Percentiles rank a stretch among this genome's conserved stretches.
Conservation (phyloP, 2,329 filamentous ascomycete genomes). For the Ophiostoma sp. region DNA sequence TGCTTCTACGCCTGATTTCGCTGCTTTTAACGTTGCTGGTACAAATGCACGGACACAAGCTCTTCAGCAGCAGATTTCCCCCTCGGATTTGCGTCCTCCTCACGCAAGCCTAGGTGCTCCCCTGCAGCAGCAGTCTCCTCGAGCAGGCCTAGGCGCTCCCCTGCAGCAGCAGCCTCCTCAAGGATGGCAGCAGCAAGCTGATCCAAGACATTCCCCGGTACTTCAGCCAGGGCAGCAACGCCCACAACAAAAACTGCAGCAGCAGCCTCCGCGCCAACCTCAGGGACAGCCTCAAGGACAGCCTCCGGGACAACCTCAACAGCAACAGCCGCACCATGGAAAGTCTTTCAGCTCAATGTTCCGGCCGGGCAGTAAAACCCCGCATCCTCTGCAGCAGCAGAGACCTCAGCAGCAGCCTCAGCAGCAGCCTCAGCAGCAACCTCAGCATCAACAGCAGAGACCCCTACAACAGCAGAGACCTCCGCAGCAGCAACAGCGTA, state of each 20-base stretch:
- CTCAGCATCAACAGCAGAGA: neutral
- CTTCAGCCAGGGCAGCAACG: neutral
- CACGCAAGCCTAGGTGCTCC: neutral
- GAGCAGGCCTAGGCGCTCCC: neutral
- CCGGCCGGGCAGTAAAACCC: neutral
- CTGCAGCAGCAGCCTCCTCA: neutral
- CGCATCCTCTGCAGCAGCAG: constrained; percentile 12
- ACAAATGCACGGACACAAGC: constrained; percentile 19
- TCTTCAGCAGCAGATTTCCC: constrained; percentile 23
- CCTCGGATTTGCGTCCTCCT: neutral
- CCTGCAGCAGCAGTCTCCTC: neutral
- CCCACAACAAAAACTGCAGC: neutral
- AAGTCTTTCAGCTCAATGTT: constrained; percentile 11
- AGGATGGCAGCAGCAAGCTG: constrained; percentile 6
- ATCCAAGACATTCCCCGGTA: neutral
- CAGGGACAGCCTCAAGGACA: neutral
- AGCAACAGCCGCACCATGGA: neutral
- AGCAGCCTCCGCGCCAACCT: neutral
- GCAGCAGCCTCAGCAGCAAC: constrained; percentile 4
- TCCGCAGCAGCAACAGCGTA: constrained; percentile 7
- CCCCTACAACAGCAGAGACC: neutral
- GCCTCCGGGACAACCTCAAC: neutral
- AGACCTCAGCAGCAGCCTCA: neutral
- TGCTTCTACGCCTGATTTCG: too few species aligned
- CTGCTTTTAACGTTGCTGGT: neutral